Base-by-base conservation (phyloP, 805 yeast genomes). In the Pichia cephalocereana region DNA sequence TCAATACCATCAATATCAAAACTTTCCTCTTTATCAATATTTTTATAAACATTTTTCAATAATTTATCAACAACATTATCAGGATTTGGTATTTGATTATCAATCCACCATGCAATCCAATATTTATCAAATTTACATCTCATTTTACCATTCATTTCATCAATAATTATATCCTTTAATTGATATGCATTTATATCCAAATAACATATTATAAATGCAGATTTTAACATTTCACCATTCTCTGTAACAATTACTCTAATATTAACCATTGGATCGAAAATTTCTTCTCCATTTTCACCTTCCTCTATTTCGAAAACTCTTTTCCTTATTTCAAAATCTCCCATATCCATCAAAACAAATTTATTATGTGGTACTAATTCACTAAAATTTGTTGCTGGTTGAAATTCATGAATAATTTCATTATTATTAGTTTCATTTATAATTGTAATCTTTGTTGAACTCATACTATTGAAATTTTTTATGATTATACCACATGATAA, bases 341-440 rank as follows among this genome's bases (percentile, higher is more conserved):
- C 84, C 28, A 79, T 54, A 52, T 76, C 72, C 37, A 80, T 57
- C 26, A 79, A 63, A 27, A 77, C 70, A 54, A 77, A 70, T 50
- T 71, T 72, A 28, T 71, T 66, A 46, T 69, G 71, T 1, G 83
- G 83, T n/a, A 79, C 62, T 26, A 81, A 66, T 12, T 80, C 84
- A 45, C 72, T 72, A 41, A 81, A 74, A 53, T 76, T 74, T 0
- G 76, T 67, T 0, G 85, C 80, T 0, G 84, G 82, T 54, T 72
- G 78, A 49, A 72, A 77, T 1, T 71, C 67, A 45, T 72, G 65
- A 26, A 67, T 51, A 19, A 57, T 57, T 15, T 63, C 55, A 9
- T 63, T 63, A 3, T 60, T 53, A 2, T 58, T 58, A 27, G 62
- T 58, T 32, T 62, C 50, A 48, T 67, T 67, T 18, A 59, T 56